phyloP scores from a whole-genome alignment of 2,329 filamentous ascomycete genomes.

The Zymoseptoria ardabiliae region DNA sequence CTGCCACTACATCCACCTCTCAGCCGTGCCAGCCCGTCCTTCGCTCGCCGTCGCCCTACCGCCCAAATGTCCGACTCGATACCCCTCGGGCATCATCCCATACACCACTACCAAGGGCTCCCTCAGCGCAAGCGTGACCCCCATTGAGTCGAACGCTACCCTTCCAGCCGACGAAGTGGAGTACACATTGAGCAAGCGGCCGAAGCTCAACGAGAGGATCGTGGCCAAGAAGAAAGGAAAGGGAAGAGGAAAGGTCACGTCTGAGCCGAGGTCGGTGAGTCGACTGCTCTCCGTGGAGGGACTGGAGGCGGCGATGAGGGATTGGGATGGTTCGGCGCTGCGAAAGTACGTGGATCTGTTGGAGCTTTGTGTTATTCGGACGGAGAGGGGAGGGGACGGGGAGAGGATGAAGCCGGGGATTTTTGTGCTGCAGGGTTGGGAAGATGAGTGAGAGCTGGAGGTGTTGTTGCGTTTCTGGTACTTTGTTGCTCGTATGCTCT shows the following conservation, averaged over 20 bases:
- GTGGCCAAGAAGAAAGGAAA: not conserved
- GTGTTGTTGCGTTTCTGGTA: no score
- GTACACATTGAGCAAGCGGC: not conserved
- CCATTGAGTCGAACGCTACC: not conserved
- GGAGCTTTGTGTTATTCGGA: constrained; percentile 1
- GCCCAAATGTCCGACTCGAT: not conserved
- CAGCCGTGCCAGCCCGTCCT: not conserved
- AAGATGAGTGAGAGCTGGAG: no score
- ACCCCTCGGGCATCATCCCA: not conserved
- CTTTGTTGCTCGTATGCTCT: no score
- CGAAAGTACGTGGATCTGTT: constrained; percentile 4
- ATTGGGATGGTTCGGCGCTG: constrained; percentile 4
- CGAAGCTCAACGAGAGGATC: not conserved
- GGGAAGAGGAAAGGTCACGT: not conserved
- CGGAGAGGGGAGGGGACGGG: not conserved
- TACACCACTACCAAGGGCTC: not conserved
- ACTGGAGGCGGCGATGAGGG: constrained; percentile 3
- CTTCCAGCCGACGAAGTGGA: not conserved
- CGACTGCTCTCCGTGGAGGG: constrained; percentile 1
- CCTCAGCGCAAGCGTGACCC: not conserved
- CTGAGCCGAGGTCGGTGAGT: not conserved
- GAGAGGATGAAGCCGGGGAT: constrained; percentile 3
- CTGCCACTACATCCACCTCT: constrained; percentile 4
- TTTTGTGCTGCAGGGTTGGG: constrained; percentile 7
- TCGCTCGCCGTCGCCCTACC: not conserved